phyloP scores from a whole-genome alignment of 2,329 filamentous ascomycete species.

The Venturia effusa region DNA sequence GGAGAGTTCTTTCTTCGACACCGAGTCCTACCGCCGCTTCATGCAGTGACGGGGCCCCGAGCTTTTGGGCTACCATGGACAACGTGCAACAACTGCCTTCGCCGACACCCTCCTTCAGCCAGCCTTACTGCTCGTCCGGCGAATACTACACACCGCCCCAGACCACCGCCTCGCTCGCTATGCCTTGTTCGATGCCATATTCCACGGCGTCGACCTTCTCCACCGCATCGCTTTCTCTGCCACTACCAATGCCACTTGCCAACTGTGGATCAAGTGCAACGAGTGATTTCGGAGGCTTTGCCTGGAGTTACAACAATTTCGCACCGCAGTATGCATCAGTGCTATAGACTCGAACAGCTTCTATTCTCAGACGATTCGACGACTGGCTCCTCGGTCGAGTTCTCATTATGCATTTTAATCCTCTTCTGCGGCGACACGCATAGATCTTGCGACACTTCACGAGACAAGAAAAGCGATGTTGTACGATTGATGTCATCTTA shows the following conservation, averaged over 20 bases:
- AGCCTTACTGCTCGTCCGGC: conserved; percentile 60
- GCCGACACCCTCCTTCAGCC: conserved; percentile 68
- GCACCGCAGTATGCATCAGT: conserved; percentile 59
- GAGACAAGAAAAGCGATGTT: conserved; percentile 34
- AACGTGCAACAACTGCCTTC: conserved; percentile 64
- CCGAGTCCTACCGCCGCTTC: conserved; percentile 60
- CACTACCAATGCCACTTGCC: conserved; percentile 77
- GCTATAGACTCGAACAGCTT: conserved; percentile 50
- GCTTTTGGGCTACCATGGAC: conserved; percentile 64
- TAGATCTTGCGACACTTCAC: conserved; percentile 28
- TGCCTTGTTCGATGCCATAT: conserved; percentile 4
- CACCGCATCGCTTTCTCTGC: conserved; percentile 62
- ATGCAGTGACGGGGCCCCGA: conserved; percentile 54
- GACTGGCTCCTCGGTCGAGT: conserved; percentile 22
- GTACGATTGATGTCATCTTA: conserved; percentile 31
- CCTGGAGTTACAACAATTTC: conserved; percentile 82
- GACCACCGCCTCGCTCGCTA: conserved; percentile 60
- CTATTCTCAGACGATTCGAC: conserved; percentile 12
- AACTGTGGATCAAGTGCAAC: conserved; percentile 62
- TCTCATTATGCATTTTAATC: conserved; percentile 13
- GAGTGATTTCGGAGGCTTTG: conserved; percentile 61
- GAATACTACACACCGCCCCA: conserved; percentile 72
- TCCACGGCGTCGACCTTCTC: conserved; percentile 47
- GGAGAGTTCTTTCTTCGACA: conserved; percentile 85
- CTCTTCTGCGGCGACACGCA: conserved; percentile 24